These are phyloP conservation scores for Spinacia oleracea DNA, from an alignment of 179 eudicot genomes.

Conservation along the genomic window DNA sequence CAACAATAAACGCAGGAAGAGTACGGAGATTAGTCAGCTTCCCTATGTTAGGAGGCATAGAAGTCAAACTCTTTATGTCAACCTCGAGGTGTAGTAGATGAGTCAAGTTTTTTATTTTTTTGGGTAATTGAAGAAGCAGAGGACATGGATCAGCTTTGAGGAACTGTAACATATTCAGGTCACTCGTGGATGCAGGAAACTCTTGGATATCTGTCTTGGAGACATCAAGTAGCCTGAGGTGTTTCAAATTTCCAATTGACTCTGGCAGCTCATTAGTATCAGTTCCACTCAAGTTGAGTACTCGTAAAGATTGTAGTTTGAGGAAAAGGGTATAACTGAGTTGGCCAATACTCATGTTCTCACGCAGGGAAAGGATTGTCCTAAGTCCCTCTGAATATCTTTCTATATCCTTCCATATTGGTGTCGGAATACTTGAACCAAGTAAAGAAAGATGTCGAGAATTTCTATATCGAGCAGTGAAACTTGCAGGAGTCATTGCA, in stretches of 20 bases:
- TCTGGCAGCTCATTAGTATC: conserved; percentile 30
- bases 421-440: conserved; percentile 6
- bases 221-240: conserved; percentile 37
- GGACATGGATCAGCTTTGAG: conserved; percentile 26
- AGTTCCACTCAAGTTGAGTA: conserved; percentile 26
- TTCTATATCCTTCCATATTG: conserved; percentile 9
- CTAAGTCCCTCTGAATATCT: conserved; percentile 27
- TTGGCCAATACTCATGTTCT: not conserved
- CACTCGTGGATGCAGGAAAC: conserved; percentile 26
- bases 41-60: conserved; percentile 36
- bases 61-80: conserved; percentile 19
- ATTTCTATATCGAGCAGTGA: conserved; percentile 5
- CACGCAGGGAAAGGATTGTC: conserved; percentile 29
- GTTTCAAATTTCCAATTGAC: conserved; percentile 30
- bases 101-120: conserved; percentile 19
- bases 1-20: conserved; percentile 30
- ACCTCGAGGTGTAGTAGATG: conserved; percentile 31
- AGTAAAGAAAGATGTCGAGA: conserved; percentile 29
- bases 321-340: conserved; percentile 24
- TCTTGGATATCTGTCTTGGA: conserved; percentile 26
- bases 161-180: conserved; percentile 24
- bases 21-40: conserved; percentile 32
- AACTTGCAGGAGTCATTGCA: not conserved
- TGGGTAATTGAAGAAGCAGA: conserved; percentile 29
- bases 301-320: conserved; percentile 23